phyloP scores from a whole-genome alignment of 257 asterid genomes.

The Nicotiana undulata region DNA sequence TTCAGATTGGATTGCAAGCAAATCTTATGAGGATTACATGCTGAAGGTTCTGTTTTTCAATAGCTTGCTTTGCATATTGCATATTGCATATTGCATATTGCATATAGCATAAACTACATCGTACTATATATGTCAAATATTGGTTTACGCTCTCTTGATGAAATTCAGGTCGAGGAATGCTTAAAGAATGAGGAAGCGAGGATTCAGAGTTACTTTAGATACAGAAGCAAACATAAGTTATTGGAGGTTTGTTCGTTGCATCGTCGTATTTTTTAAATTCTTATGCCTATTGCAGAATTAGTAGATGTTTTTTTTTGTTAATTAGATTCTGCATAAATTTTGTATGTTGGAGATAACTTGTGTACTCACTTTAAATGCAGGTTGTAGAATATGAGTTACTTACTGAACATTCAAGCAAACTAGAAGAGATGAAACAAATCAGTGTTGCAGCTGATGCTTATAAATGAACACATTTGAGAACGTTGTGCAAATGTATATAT shows the following conservation, averaged over 20 bases:
- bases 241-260: slow-evolving; percentile 20
- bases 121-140: not conserved
- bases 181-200: slow-evolving; percentile 23
- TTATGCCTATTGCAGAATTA: not conserved
- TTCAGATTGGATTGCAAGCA: slow-evolving; percentile 19
- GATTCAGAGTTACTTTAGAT: slow-evolving; percentile 16
- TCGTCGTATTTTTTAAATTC: not conserved
- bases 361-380: slow-evolving; percentile 12
- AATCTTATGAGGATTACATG: slow-evolving; percentile 21
- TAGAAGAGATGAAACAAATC: slow-evolving; percentile 23
- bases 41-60: slow-evolving; percentile 23
- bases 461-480: not conserved
- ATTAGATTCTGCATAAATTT: not conserved
- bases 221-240: slow-evolving; percentile 19
- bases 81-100: too few species aligned
- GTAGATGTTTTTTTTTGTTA: not conserved
- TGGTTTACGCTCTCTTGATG: not conserved
- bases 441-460: slow-evolving; percentile 7
- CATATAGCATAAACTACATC: not conserved
- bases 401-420: slow-evolving; percentile 23
- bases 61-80: not conserved
- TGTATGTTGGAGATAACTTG: not conserved
- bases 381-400: slow-evolving; percentile 29
- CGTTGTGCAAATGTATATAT: not conserved
- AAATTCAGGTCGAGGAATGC: slow-evolving; percentile 29